Percentiles rank a stretch among this genome's conserved stretches.
These are phyloP conservation scores for Hortiboletus campestris DNA, from an alignment of 768 basidiomycete species.

Conservation along the genomic window DNA sequence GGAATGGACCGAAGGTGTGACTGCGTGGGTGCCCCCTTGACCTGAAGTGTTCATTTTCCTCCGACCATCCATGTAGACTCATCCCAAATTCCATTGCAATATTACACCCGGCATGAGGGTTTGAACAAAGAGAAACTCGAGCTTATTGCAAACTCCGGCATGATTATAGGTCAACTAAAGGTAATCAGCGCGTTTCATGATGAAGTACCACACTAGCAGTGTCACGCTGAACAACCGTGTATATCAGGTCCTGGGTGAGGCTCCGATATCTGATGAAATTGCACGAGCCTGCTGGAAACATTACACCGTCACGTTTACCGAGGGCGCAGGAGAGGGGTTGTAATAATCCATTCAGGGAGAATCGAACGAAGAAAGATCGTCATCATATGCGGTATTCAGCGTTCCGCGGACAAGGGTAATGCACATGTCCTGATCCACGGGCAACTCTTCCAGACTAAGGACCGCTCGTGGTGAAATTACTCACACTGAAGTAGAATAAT, in stretches of 20 bases:
- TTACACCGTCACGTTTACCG: too few species aligned
- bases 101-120: neutral
- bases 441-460: neutral
- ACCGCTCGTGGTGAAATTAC: neutral
- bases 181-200: too few species aligned
- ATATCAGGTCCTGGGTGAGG: neutral
- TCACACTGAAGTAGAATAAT: neutral
- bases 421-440: neutral
- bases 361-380: neutral
- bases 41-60: neutral
- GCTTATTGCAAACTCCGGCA: neutral
- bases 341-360: neutral
- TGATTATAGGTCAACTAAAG: too few species aligned
- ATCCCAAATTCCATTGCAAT: neutral
- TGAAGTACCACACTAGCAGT: too few species aligned
- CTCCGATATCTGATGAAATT: neutral
- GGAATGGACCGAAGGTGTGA: constrained; percentile 9
- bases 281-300: neutral
- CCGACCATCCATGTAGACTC: neutral
- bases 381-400: neutral
- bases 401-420: neutral
- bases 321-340: too few species aligned
- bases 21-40: constrained; percentile 2
- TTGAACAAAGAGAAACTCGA: neutral
- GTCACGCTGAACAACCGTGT: neutral